Conservation (phyloP, 2,329 filamentous ascomycete genomes). For the Neodidymelliopsis sp. region DNA sequence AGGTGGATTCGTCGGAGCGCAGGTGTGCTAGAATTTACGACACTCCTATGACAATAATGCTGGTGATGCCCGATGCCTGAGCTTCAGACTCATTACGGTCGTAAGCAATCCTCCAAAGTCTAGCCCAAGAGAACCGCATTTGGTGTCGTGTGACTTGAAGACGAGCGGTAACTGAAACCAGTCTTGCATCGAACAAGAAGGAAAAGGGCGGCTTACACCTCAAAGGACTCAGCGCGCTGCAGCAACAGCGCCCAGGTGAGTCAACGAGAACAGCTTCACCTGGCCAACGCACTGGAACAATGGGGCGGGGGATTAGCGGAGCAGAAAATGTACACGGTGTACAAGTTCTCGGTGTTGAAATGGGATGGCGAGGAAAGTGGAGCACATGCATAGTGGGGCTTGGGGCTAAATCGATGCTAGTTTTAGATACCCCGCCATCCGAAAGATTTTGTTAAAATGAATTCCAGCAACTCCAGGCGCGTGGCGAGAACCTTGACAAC, state of each 20-base stretch:
- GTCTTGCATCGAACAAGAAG: conserved; percentile 7
- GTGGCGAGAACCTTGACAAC: no score
- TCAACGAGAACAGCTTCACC: not conserved
- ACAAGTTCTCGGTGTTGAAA: conserved; percentile 1
- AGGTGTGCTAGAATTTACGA: no score
- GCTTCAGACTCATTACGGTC: not conserved
- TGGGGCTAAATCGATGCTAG: conserved; percentile 8
- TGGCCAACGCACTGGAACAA: not conserved
- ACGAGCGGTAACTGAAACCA: conserved; percentile 7
- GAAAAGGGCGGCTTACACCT: conserved; percentile 14
- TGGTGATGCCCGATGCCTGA: no score
- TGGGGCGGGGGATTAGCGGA: not conserved
- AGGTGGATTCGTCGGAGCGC: no score
- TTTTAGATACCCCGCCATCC: conserved; percentile 12
- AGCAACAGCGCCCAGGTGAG: not conserved
- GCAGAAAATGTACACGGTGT: conserved; percentile 9
- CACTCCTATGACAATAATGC: no score
- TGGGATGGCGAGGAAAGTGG: conserved; percentile 8
- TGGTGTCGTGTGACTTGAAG: conserved; percentile 4
- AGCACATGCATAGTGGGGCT: conserved; percentile 1
- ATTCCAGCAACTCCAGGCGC: not conserved
- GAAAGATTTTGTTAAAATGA: not conserved
- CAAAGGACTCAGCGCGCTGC: not conserved
- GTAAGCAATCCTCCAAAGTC: not conserved
- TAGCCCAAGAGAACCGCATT: not conserved